Base-by-base conservation (phyloP, 352 stramenopile genomes). In the Phytopythium helicoides region DNA sequence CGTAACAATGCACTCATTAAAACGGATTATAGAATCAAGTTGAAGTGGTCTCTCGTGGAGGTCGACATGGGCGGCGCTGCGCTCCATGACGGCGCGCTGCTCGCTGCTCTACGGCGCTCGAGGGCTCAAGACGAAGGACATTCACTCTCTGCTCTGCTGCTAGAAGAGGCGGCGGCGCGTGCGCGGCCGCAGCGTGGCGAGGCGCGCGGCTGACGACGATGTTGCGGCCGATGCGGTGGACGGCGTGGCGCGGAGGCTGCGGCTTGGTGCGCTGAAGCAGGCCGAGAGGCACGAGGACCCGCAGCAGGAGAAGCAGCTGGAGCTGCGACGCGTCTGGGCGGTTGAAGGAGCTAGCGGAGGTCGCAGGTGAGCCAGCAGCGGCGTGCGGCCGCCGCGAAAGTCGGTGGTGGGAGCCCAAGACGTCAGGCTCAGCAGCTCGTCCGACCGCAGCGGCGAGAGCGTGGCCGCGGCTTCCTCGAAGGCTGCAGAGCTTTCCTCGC, bases 151-250 rank as follows among this genome's bases (percentile, higher is more conserved):
- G n/a, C n/a, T n/a, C n/a, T n/a, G n/a, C n/a, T 33, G 28, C 28
- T 31, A 46, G 21, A 46, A 46, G 3, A 46, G 39, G 12, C 39
- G 19, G 19, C 39, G 39, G 18, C 39, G 39, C 39, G 39, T 26
- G 16, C 3, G 39, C 19, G 39, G 39, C 18, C 39, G 39, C 39
- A 46, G 39, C 39, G 25, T 28, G 18, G 22, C 39, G n/a, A 46
- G 39, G 39, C 39, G 39, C 19, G 39, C 22, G 39, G 19, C n/a
- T 46, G 39, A 46, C 5, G 28, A 11, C 19, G 39, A 46, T 6
- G 39, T n/a, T 5, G 39, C 25, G 7, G 39, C 19, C 21, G 39
- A 46, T 0, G 18, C 39, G 21, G 25, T 28, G 8, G 18, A n/a
- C n/a, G n/a, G n/a, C n/a, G n/a, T n/a, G n/a, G n/a, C n/a, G n/a